Percentiles rank a stretch among this genome's conserved stretches.
Evolutionary conservation across 2,329 filamentous ascomycete genomes (phyloP).

Genomic region (Verticillium dahliae): DNA sequence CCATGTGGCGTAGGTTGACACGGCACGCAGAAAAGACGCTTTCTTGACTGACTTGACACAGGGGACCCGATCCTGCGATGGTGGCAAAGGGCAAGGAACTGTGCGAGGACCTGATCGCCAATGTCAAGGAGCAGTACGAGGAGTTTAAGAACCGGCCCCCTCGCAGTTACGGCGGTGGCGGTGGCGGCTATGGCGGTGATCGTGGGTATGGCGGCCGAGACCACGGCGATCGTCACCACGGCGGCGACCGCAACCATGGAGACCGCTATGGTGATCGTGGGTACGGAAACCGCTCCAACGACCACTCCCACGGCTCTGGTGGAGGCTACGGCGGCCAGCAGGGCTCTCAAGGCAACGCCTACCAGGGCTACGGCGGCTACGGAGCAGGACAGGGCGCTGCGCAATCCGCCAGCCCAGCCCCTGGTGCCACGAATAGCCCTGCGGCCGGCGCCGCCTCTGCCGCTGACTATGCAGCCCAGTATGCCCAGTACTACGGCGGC

Average conservation of each 20-base stretch:
- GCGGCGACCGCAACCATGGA: slow-evolving; percentile 22
- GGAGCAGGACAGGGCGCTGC: slow-evolving; percentile 10
- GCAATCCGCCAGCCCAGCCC: slow-evolving; percentile 16
- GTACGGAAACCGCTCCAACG: slow-evolving; percentile 34
- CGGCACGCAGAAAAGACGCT: too few species aligned
- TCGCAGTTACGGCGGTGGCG: slow-evolving; percentile 50
- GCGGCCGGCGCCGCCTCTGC: slow-evolving; percentile 17
- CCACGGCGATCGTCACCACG: slow-evolving; percentile 34
- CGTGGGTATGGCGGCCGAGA: slow-evolving; percentile 27
- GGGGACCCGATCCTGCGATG: slow-evolving; percentile 79
- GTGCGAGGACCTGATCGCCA: slow-evolving; percentile 79
- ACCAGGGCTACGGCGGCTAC: slow-evolving; percentile 26
- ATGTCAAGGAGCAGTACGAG: slow-evolving; percentile 86
- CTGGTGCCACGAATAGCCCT: slow-evolving; percentile 27
- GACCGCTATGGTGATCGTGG: slow-evolving; percentile 24
- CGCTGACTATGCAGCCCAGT: slow-evolving; percentile 70
- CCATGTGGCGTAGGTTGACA: slow-evolving; percentile 75
- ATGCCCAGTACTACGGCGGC: slow-evolving; percentile 72
- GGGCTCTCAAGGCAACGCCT: slow-evolving; percentile 24
- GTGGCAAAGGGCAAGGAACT: slow-evolving; percentile 83
- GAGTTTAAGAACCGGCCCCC: slow-evolving; percentile 80
- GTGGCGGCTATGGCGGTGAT: slow-evolving; percentile 37
- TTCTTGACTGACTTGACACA: slow-evolving; percentile 33
- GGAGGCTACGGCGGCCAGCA: slow-evolving; percentile 23
- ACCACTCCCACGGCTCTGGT: slow-evolving; percentile 22